Evolutionary conservation across 768 basidiomycete species (phyloP).

Genomic region (Galerina marginata): DNA sequence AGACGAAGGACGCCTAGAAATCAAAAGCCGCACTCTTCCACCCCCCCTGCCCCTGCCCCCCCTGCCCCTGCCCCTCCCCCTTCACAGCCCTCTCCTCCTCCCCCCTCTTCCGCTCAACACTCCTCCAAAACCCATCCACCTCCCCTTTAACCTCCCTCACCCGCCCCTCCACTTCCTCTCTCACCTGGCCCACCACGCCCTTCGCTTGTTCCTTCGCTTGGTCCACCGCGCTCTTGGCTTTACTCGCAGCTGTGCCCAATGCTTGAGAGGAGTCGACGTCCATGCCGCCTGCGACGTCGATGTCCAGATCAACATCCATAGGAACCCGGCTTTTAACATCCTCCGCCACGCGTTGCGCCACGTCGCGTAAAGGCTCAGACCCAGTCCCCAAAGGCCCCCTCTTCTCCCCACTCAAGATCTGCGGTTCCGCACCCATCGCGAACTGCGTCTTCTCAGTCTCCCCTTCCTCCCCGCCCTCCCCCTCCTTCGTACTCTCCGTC

Average conservation of each 20-base stretch:
- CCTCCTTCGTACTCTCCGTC: constrained; percentile 9
- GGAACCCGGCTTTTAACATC: constrained; percentile 32
- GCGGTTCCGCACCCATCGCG: constrained; percentile 76
- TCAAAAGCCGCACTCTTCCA: constrained; percentile 60
- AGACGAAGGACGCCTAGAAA: constrained; percentile 29
- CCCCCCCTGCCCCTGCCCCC: no score
- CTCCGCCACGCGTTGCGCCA: constrained; percentile 34
- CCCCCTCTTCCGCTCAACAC: constrained; percentile 45
- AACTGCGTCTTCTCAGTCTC: constrained; percentile 40
- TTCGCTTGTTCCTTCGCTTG: constrained; percentile 32
- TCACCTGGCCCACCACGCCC: constrained; percentile 25
- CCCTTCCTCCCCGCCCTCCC: constrained; percentile 24
- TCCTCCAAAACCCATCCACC: constrained; percentile 48
- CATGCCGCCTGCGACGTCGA: constrained; percentile 14
- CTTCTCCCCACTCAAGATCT: constrained; percentile 72
- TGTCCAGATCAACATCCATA: constrained; percentile 30
- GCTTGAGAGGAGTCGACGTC: no score
- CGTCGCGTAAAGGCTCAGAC: constrained; percentile 46
- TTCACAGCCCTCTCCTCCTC: constrained; percentile 41
- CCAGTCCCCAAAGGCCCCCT: constrained; percentile 65
- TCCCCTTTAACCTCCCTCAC: constrained; percentile 39
- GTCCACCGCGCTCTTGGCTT: constrained; percentile 6
- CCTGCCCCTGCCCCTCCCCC: no score
- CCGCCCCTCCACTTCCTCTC: constrained; percentile 31
- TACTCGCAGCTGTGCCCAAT: no score